phyloP scores from a whole-genome alignment of 306 rosid genomes.

The Begonia peltatifolia region DNA sequence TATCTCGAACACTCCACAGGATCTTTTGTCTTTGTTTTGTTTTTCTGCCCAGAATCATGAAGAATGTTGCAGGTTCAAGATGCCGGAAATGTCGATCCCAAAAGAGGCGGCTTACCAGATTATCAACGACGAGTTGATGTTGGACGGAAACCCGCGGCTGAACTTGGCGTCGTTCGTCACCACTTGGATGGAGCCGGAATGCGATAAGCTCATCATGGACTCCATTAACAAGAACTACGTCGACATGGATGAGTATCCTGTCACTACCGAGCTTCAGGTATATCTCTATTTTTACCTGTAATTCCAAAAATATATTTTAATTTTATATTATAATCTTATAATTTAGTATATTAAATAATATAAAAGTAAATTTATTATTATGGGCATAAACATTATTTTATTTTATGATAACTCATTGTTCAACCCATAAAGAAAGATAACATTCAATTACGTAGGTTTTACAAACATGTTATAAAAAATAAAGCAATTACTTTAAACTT shows the following conservation, averaged over 20 bases:
- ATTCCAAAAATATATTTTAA: too few species aligned
- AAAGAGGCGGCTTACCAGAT: constrained; percentile 50
- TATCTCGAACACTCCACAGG: neutral
- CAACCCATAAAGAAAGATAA: too few species aligned
- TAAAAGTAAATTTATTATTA: neutral
- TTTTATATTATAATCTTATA: too few species aligned
- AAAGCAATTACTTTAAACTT: too few species aligned
- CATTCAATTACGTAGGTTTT: too few species aligned
- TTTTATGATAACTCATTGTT: too few species aligned
- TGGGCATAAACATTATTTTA: too few species aligned
- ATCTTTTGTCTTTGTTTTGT: neutral
- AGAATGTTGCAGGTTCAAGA: constrained; percentile 19
- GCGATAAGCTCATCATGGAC: constrained; percentile 39
- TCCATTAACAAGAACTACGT: constrained; percentile 43
- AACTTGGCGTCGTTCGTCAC: constrained; percentile 47
- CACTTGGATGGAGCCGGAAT: constrained; percentile 60
- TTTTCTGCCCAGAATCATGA: neutral
- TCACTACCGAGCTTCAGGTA: constrained; percentile 49
- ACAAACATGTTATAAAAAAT: too few species aligned
- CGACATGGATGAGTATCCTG: constrained; percentile 53
- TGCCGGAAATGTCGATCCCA: constrained; percentile 39
- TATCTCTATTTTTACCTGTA: neutral
- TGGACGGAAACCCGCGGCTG: constrained; percentile 44
- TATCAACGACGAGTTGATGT: constrained; percentile 43
- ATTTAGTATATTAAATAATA: too few species aligned